phyloP scores from a whole-genome alignment of 176 grass and related monocot genomes.

The Olyra latifolia region DNA sequence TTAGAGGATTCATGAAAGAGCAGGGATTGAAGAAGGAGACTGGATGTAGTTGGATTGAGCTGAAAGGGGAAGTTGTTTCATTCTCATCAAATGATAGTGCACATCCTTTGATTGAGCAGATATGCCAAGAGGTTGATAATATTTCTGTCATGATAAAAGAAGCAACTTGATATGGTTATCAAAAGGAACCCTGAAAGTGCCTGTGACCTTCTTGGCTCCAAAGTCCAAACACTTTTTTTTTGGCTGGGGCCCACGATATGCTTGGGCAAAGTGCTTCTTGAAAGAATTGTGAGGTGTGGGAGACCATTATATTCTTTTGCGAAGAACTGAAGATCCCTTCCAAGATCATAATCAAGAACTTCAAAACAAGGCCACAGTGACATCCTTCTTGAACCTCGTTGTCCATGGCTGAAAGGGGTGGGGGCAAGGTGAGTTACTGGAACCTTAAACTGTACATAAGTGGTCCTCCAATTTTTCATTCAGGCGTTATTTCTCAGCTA shows the following conservation, averaged over 20 bases:
- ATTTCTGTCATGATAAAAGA: constrained; percentile 60
- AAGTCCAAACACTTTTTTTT: constrained; percentile 15
- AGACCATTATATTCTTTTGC: background rate
- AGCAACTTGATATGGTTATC: constrained; percentile 20
- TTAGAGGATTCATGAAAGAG: constrained; percentile 66
- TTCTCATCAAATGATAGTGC: constrained; percentile 68
- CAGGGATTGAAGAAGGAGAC: constrained; percentile 68
- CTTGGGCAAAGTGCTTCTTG: background rate
- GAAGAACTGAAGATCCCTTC: constrained; percentile 5
- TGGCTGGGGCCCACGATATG: background rate
- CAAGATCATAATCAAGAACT: background rate
- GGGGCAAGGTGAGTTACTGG: constrained; percentile 27
- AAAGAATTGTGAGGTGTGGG: background rate
- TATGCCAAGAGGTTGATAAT: constrained; percentile 58
- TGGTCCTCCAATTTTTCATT: constrained; percentile 1
- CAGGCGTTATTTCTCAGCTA: background rate
- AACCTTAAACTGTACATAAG: background rate
- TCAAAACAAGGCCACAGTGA: background rate
- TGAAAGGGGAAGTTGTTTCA: constrained; percentile 52
- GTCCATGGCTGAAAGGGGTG: background rate
- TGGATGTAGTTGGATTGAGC: constrained; percentile 76
- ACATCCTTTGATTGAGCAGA: constrained; percentile 54
- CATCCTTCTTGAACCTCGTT: background rate
- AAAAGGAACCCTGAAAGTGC: background rate
- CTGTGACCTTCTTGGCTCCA: constrained; percentile 16